Base-by-base conservation (phyloP, 495 filamentous ascomycete genomes). In the Symbiotaphrina buchneri region DNA sequence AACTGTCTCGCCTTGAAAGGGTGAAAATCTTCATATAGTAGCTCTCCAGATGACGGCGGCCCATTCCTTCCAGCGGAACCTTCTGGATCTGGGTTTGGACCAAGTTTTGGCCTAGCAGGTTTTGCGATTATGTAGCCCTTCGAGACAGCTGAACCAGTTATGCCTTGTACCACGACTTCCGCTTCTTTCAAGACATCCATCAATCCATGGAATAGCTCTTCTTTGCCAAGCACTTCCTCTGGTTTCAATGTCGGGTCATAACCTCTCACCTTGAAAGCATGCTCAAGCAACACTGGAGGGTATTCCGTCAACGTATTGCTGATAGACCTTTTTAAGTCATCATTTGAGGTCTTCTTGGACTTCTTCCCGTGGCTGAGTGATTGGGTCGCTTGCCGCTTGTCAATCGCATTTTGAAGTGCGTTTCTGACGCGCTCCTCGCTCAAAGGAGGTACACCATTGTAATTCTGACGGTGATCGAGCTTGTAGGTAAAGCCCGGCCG, bases 21-120 rank as follows among this genome's bases (percentile, higher is more conserved):
- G 43, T 94, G 85, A 44, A 93, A 94, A 39, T 97, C 87, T 31
- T 93, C 78, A 41, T 95, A 97, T 7, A 91, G 48, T 3, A 87
- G 41, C 17, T 34, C 25, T 8, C 18, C 27, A 2, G 23, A 27
- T 10, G 28, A 11, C n/a, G n/a, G n/a, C n/a, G n/a, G n/a, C n/a
- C n/a, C n/a, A n/a, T n/a, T n/a, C n/a, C n/a, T n/a, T 8, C 8
- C 15, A 4, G 36, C 37, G 8, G 30, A 21, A 32, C 28, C 20
- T 28, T 39, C 42, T 27, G 32, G 15, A 34, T 11, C 38, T 33
- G 15, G 37, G 36, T 16, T 28, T 41, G 13, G 5, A 23, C 26
- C 29, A 43, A 45, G 33, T 20, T 57, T 42, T 31, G 40, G 34
- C 5, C 30, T 27, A 41, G 54, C 39, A 33, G 64, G 41, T 47